Evolutionary conservation across 2,329 filamentous ascomycete genomes (phyloP).

Genomic region (Apiospora marii): DNA sequence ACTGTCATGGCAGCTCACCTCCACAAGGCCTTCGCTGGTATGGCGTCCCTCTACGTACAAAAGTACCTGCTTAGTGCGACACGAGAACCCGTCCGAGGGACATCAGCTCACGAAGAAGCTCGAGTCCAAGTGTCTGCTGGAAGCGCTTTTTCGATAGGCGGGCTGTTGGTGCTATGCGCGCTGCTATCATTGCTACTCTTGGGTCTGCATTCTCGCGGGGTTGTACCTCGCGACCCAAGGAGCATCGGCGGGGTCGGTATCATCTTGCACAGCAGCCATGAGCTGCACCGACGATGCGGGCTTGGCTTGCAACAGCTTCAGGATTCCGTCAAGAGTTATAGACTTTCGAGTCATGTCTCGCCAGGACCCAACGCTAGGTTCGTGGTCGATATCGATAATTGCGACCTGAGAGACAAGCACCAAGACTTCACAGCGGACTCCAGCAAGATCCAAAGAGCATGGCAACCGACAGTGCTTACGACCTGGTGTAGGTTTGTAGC

Average conservation of each 20-base stretch:
- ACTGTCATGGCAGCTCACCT: background rate
- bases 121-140: background rate
- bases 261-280: background rate
- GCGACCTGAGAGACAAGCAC: background rate
- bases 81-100: background rate
- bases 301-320: background rate
- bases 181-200: conserved; percentile 1
- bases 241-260: conserved; percentile 25
- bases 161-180: conserved; percentile 17
- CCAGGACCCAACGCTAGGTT: background rate
- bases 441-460: background rate
- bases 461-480: conserved; percentile 14
- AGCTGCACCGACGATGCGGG: background rate
- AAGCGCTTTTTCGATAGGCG: background rate
- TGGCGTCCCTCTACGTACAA: background rate
- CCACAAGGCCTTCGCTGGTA: background rate
- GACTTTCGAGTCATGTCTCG: background rate
- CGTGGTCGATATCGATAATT: background rate
- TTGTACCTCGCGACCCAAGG: conserved; percentile 25
- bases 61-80: background rate
- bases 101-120: background rate
- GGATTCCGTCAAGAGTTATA: background rate
- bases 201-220: background rate
- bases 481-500: conserved; percentile 6
- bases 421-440: no score